Percentiles rank a stretch among this genome's conserved stretches.
Evolutionary conservation across 768 basidiomycete species (phyloP).

Genomic region (Pilatotrama ljubarskyi): DNA sequence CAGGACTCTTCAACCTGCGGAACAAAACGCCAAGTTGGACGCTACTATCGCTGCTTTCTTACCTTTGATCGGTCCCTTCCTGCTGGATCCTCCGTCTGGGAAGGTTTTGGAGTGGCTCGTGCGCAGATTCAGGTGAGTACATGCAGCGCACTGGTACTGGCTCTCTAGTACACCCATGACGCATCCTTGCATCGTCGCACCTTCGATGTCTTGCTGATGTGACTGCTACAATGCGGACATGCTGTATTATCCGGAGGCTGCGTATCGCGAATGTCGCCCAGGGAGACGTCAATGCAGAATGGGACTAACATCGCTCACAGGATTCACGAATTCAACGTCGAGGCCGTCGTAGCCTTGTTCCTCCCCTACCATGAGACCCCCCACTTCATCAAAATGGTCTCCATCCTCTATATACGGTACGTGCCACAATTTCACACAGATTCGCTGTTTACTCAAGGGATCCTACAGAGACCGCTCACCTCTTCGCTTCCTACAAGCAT

Average conservation of each 20-base stretch:
- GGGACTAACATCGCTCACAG: no score
- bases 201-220: no score
- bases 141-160: no score
- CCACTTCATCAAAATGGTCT: conserved; percentile 91
- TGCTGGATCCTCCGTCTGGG: conserved; percentile 78
- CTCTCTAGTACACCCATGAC: no score
- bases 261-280: neutral
- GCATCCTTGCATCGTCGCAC: no score
- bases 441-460: conserved; percentile 2
- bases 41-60: conserved; percentile 60
- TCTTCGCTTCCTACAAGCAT: conserved; percentile 71
- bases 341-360: conserved; percentile 75
- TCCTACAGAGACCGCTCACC: conserved; percentile 52
- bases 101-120: conserved; percentile 96
- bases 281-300: no score
- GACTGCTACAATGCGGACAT: no score
- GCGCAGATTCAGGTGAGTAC: conserved; percentile 78
- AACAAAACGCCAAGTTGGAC: conserved; percentile 67
- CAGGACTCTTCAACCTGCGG: conserved; percentile 68
- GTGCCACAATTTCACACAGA: conserved; percentile 23
- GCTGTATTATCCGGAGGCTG: no score
- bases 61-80: conserved; percentile 71
- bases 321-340: conserved; percentile 91
- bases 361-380: conserved; percentile 94
- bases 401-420: conserved; percentile 78